Base-by-base conservation (phyloP, 495 filamentous ascomycete genomes). In the Parathielavia appendiculata region DNA sequence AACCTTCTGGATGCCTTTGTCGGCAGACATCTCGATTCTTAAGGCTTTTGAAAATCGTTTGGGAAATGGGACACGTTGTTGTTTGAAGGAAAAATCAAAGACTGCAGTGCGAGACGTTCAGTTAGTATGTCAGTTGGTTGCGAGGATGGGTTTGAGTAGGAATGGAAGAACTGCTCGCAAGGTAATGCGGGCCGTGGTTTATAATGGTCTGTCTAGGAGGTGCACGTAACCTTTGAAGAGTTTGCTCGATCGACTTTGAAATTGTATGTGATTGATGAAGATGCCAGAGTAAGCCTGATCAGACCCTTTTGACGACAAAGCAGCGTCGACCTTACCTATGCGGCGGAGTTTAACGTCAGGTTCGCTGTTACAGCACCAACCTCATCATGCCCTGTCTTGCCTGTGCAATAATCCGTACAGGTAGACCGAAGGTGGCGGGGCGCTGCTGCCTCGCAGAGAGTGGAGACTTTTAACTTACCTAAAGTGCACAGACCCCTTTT, bases 1-100 rank as follows among this genome's bases (percentile, higher is more conserved):
- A 30, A 64, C 57, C 62, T 60, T 56, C 43, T 56, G 39, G 7
- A 39, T 30, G 16, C 16, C 47, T 39, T 58, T 59, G 22, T 65
- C 63, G 51, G 54, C 16, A 5, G 59, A 20, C 59, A 62, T 65
- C 57, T 44, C 58, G 56, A n/a, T 1, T 41, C 12, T 36, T 22
- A 8, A 9, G 12, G 22, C 39, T 5, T 13, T 14, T 26, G 19
- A 11, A 19, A n/a, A 14, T 6, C 16, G 10, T 5, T 36, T 26
- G 49, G 11, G 30, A 19, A 13, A 2, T 30, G 26, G 2, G 26
- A 3, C 6, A 6, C 4, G 32, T 36, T n/a, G 30, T 19, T 19
- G 10, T 32, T 20, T 8, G 48, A 10, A 22, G 14, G 17, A 17
- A 22, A 20, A 8, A 17, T 12, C 20, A 9, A 35, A 36, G 19